Conservation (phyloP, 352 stramenopile species). For the Peronospora farinosa region DNA sequence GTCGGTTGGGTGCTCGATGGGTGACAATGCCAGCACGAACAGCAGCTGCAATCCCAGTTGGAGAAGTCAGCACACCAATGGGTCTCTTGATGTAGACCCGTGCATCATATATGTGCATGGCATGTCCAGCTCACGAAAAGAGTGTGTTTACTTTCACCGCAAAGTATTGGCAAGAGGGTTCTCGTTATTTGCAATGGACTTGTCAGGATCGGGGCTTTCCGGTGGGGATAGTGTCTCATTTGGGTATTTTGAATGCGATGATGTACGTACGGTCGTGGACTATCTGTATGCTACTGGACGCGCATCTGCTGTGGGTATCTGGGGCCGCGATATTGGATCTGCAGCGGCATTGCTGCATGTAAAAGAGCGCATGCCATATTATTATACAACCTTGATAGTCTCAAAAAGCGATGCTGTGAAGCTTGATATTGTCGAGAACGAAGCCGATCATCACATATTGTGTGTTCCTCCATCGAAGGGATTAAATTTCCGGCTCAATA, state of each 20-base stretch:
- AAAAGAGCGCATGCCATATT: slow-evolving; percentile 31
- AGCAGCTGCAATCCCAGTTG: slow-evolving; percentile 27
- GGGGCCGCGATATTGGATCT: slow-evolving; percentile 61
- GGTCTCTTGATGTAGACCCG: slow-evolving; percentile 14
- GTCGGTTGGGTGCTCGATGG: not conserved
- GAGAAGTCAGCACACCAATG: slow-evolving; percentile 4
- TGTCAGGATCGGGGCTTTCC: slow-evolving; percentile 63
- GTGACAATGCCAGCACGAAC: slow-evolving; percentile 23
- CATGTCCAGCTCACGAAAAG: slow-evolving; percentile 70
- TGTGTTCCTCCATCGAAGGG: slow-evolving; percentile 42
- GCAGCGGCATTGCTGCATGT: slow-evolving; percentile 49
- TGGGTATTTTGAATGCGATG: slow-evolving; percentile 61
- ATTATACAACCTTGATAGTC: slow-evolving; percentile 48
- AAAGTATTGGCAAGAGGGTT: slow-evolving; percentile 52
- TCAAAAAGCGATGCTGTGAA: slow-evolving; percentile 28
- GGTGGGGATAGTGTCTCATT: slow-evolving; percentile 63
- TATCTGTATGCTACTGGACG: slow-evolving; percentile 57
- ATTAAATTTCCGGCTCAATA: slow-evolving; percentile 50
- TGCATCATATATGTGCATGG: slow-evolving; percentile 77
- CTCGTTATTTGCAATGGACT: slow-evolving; percentile 65
- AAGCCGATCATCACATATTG: slow-evolving; percentile 30
- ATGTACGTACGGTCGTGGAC: slow-evolving; percentile 52
- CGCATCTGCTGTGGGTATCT: slow-evolving; percentile 51
- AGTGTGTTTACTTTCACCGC: slow-evolving; percentile 61
- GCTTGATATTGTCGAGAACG: slow-evolving; percentile 48